Percentiles rank a stretch among this genome's conserved stretches.
Conservation (phyloP, 2,329 filamentous ascomycete species). For the Trichoderma sp. region DNA sequence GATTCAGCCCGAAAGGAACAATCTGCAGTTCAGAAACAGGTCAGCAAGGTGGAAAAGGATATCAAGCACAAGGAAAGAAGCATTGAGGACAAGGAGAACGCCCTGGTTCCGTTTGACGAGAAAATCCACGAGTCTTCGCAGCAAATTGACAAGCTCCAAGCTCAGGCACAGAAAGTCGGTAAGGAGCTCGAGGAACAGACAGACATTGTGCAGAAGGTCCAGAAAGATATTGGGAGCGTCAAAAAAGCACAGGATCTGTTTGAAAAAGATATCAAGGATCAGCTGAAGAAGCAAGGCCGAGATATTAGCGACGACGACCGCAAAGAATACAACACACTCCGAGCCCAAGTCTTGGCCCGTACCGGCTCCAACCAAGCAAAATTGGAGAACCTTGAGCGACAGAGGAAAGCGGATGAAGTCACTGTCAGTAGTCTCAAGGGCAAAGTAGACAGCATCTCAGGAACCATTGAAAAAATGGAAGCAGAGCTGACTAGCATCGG, state of each 20-base stretch:
- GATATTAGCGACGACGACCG: slow-evolving; percentile 83
- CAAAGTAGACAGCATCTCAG: slow-evolving; percentile 77
- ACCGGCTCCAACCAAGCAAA: slow-evolving; percentile 78
- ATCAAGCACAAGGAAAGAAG: slow-evolving; percentile 85
- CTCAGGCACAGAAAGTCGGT: slow-evolving; percentile 65
- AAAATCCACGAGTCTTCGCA: slow-evolving; percentile 78
- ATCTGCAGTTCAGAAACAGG: slow-evolving; percentile 69
- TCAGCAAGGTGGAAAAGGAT: slow-evolving; percentile 75
- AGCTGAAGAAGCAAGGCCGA: slow-evolving; percentile 81
- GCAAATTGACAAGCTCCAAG: slow-evolving; percentile 66
- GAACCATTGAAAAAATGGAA: slow-evolving; percentile 70
- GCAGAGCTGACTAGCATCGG: slow-evolving; percentile 67
- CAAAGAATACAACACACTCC: slow-evolving; percentile 83
- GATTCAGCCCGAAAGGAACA: slow-evolving; percentile 85
- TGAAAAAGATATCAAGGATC: slow-evolving; percentile 82
- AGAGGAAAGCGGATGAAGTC: slow-evolving; percentile 87
- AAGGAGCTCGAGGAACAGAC: slow-evolving; percentile 75
- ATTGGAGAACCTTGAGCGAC: slow-evolving; percentile 80
- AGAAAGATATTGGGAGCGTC: slow-evolving; percentile 79
- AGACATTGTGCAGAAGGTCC: slow-evolving; percentile 66
- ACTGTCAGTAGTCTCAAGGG: slow-evolving; percentile 86
- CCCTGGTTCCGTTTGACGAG: slow-evolving; percentile 84
- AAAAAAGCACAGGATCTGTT: slow-evolving; percentile 87
- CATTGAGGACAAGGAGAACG: slow-evolving; percentile 82
- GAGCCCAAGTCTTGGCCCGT: slow-evolving; percentile 79